A percentile compares a stretch with the other conserved stretches of the same genome.
These are phyloP conservation scores for Asterionellopsis glacialis DNA, from an alignment of 108 stramenopile genomes.

Conservation along the genomic window DNA sequence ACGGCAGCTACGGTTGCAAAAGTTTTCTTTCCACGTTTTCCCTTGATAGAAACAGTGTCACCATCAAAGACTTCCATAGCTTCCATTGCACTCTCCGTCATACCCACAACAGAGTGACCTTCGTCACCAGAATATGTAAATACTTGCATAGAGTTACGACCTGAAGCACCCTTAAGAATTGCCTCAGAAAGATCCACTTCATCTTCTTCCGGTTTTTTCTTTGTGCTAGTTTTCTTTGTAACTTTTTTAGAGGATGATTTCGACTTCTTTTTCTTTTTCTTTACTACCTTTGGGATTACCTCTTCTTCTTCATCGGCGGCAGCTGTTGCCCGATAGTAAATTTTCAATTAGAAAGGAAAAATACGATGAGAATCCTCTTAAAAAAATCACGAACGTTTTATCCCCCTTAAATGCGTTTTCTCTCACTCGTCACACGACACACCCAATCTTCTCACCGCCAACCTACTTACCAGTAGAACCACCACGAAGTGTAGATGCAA, in stretches of 20 bases:
- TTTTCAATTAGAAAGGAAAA: background rate
- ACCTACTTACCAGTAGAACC: constrained; percentile 21
- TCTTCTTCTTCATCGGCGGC: constrained; percentile 13
- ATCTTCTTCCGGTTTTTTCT: background rate
- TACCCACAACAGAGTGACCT: constrained; percentile 80
- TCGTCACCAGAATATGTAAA: constrained; percentile 60
- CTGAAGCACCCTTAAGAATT: constrained; percentile 44
- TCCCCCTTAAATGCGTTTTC: background rate
- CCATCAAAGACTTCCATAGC: constrained; percentile 83
- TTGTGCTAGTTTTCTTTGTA: background rate
- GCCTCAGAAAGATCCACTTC: constrained; percentile 56
- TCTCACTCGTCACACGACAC: too few species aligned
- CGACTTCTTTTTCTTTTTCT: constrained; percentile 25
- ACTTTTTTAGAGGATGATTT: constrained; percentile 3
- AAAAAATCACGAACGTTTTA: background rate
- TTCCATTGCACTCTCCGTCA: constrained; percentile 70
- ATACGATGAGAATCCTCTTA: background rate
- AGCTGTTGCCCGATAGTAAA: background rate
- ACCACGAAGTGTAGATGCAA: constrained; percentile 9
- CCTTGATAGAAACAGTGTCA: constrained; percentile 80
- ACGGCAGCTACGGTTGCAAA: constrained; percentile 73
- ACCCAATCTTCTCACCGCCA: too few species aligned
- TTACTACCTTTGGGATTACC: background rate
- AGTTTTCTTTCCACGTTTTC: constrained; percentile 79
- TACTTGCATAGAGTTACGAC: constrained; percentile 63